Conservation (phyloP, 306 rosid genomes). For the Cucurbita maxima region DNA sequence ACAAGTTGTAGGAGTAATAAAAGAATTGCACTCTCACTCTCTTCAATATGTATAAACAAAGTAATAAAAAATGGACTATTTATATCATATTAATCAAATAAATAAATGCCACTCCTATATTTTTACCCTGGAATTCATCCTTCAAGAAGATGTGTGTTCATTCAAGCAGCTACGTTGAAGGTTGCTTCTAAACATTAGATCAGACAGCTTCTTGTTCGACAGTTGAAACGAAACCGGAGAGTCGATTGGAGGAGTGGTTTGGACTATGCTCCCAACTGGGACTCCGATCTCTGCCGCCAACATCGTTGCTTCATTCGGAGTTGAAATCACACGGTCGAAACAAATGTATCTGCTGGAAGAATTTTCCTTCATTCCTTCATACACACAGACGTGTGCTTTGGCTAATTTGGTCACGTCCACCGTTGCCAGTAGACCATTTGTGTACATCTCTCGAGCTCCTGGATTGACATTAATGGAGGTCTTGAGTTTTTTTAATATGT, state of each 20-base stretch:
- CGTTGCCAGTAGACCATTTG: constrained; percentile 47
- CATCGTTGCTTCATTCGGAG: constrained; percentile 29
- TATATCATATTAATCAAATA: background rate
- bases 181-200: constrained; percentile 41
- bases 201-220: constrained; percentile 41
- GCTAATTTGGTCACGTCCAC: constrained; percentile 50
- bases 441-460: constrained; percentile 76
- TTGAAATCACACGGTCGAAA: constrained; percentile 32
- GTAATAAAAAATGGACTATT: background rate
- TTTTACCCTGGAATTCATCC: background rate
- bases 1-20: background rate
- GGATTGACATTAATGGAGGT: background rate
- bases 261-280: constrained; percentile 34
- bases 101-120: background rate
- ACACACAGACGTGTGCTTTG: constrained; percentile 53
- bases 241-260: background rate
- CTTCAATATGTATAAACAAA: background rate
- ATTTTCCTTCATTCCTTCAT: constrained; percentile 36
- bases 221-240: constrained; percentile 15
- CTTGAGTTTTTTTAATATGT: background rate
- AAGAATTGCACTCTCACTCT: background rate
- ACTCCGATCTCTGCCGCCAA: constrained; percentile 28
- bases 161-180: constrained; percentile 17
- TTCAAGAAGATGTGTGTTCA: constrained; percentile 7
- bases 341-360: constrained; percentile 69